phyloP scores from a whole-genome alignment of 164 flowering plant genomes.

The Berberis vulgaris region DNA sequence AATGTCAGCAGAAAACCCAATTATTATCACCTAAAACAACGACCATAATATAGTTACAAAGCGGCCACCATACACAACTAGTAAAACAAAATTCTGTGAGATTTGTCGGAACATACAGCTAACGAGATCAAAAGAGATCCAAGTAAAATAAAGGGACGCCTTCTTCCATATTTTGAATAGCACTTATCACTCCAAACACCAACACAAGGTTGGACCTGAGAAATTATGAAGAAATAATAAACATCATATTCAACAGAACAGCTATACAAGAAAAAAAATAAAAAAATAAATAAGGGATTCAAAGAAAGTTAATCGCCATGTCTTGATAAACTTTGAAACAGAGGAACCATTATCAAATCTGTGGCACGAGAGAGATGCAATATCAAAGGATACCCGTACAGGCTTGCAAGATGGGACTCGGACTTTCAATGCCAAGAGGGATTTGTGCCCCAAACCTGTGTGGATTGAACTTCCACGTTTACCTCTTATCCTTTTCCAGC shows the following conservation, averaged over 20 bases:
- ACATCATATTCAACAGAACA: not conserved
- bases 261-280: not conserved
- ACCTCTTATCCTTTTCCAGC: too few species aligned
- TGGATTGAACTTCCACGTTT: too few species aligned
- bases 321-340: too few species aligned
- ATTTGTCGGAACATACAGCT: constrained; percentile 51
- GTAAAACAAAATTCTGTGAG: constrained; percentile 2
- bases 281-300: too few species aligned
- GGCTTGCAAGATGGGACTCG: too few species aligned
- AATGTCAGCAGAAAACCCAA: constrained; percentile 99
- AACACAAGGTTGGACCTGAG: constrained; percentile 98
- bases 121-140: constrained; percentile 85
- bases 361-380: too few species aligned
- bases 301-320: too few species aligned
- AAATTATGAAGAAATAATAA: not conserved
- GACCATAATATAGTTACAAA: constrained; percentile 17
- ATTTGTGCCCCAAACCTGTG: too few species aligned
- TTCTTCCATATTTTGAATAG: constrained; percentile 89
- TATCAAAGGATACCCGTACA: too few species aligned
- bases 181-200: constrained; percentile 99
- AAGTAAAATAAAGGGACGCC: constrained; percentile 84
- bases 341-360: too few species aligned
- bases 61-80: constrained; percentile 3
- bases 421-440: too few species aligned
- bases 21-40: constrained; percentile 76